These are phyloP conservation scores for Jacaranda mimosifolia DNA, from an alignment of 257 asterid species.

Conservation along the genomic window DNA sequence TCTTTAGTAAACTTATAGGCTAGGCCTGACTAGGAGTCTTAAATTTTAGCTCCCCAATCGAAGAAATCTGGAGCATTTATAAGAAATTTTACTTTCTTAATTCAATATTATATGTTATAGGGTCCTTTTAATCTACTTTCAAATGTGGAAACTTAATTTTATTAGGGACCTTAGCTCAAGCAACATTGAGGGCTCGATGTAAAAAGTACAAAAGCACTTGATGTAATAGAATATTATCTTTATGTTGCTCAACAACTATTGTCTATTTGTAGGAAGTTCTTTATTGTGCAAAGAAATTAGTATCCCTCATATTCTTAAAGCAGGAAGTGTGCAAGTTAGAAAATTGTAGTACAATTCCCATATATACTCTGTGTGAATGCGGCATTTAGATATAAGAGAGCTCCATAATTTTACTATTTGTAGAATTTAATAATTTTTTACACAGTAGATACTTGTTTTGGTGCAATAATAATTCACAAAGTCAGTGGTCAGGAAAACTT, in stretches of 20 bases:
- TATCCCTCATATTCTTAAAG: too few relatives aligned
- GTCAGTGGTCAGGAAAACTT: constrained; percentile 88
- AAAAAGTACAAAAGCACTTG: too few relatives aligned
- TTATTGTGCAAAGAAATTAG: too few relatives aligned
- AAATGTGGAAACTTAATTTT: constrained; percentile 30
- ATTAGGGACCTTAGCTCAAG: constrained; percentile 84
- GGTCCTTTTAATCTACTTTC: constrained; percentile 13
- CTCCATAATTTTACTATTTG: constrained; percentile 9
- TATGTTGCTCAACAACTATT: too few relatives aligned
- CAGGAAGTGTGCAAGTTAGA: too few relatives aligned
- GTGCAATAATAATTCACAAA: constrained; percentile 54
- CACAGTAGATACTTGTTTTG: neutral
- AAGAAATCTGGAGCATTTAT: constrained; percentile 74
- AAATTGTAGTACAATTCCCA: neutral
- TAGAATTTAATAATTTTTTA: neutral
- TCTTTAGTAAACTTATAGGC: constrained; percentile 69
- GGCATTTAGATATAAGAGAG: constrained; percentile 86
- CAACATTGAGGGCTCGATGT: constrained; percentile 63
- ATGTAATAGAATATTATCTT: too few relatives aligned
- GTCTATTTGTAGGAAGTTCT: too few relatives aligned
- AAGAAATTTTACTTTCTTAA: constrained; percentile 34
- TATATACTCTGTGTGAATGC: constrained; percentile 53
- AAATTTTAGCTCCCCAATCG: constrained; percentile 68
- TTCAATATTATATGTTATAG: neutral
- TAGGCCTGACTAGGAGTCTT: constrained; percentile 68